Conservation (phyloP, 2,329 filamentous ascomycete species). For the Amauroascus niger region DNA sequence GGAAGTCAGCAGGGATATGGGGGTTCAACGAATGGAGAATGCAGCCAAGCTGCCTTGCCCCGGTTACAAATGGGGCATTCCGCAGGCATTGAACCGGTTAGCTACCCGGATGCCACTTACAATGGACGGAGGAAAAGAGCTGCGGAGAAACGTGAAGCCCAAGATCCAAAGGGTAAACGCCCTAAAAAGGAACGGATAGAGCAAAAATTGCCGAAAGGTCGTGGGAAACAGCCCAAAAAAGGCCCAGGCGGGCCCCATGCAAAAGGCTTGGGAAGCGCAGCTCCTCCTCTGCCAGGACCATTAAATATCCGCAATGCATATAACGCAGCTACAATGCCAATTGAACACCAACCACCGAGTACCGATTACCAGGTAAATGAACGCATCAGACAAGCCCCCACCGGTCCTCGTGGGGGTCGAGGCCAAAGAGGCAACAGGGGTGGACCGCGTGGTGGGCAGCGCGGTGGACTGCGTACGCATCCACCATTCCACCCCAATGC, state of each 20-base stretch:
- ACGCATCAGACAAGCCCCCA: neutral
- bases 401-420: constrained; percentile 1
- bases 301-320: neutral
- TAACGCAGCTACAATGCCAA: neutral
- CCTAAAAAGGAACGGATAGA: neutral
- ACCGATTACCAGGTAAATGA: neutral
- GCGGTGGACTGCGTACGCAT: too few relatives aligned
- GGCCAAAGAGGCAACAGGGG: neutral
- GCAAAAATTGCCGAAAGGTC: neutral
- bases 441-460: neutral
- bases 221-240: neutral
- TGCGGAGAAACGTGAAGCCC: neutral
- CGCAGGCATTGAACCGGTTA: neutral
- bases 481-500: neutral
- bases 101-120: neutral
- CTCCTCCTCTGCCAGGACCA: neutral
- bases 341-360: neutral
- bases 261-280: neutral
- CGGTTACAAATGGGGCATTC: neutral
- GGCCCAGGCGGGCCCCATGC: neutral
- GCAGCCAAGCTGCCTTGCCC: neutral
- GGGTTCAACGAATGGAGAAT: neutral
- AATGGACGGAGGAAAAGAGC: neutral
- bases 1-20: neutral
- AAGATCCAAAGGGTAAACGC: neutral